Percentiles rank a stretch among this genome's conserved stretches.
Evolutionary conservation across 495 filamentous ascomycete species (phyloP).

Genomic region (Letharia lupina): DNA sequence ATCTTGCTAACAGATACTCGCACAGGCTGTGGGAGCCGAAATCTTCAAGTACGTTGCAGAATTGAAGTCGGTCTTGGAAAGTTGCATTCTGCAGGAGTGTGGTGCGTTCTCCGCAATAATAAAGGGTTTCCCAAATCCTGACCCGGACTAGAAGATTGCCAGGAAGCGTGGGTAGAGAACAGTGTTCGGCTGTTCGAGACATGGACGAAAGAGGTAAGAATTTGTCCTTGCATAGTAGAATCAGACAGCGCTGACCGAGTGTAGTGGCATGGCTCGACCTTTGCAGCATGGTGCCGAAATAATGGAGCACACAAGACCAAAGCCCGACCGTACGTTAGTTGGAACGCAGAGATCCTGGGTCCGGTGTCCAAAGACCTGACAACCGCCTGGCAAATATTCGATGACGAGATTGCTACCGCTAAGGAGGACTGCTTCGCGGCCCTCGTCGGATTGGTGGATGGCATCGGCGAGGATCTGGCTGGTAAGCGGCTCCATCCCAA

Average conservation of each 20-base stretch:
- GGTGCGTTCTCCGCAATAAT: neutral
- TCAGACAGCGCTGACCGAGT: neutral
- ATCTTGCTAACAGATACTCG: neutral
- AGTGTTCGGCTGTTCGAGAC: neutral
- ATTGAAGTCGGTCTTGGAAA: neutral
- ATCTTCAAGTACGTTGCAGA: neutral
- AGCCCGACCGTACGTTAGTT: neutral
- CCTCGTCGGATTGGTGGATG: neutral
- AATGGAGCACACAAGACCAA: neutral
- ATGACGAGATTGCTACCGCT: neutral
- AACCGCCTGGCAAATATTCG: neutral
- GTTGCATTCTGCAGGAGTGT: neutral
- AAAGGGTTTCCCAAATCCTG: neutral
- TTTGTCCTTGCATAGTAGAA: neutral
- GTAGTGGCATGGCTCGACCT: neutral
- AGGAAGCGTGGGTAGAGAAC: neutral
- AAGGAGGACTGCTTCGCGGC: neutral
- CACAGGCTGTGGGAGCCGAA: neutral
- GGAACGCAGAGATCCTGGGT: neutral
- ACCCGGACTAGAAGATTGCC: neutral
- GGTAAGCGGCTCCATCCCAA: neutral
- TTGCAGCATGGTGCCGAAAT: slow-evolving; percentile 8
- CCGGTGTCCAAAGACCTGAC: neutral
- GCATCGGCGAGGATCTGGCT: neutral
- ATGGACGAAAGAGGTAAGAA: neutral